Conservation (phyloP, 371 early-diverging fungal species). For the Lichtheimia corymbifera region DNA sequence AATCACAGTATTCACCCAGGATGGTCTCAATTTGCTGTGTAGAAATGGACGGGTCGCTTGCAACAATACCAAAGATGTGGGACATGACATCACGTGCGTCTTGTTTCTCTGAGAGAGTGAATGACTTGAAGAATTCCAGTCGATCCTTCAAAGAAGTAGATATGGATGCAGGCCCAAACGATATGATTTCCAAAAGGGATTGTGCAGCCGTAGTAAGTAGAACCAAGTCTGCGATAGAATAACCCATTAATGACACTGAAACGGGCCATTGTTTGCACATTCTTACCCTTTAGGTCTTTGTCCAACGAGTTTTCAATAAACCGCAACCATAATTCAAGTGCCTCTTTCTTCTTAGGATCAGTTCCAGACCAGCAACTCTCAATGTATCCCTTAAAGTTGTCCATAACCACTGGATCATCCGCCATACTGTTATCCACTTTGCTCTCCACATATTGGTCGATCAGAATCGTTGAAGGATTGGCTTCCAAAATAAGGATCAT, state of each 20-base stretch:
- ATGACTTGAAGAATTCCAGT: slow-evolving; percentile 65
- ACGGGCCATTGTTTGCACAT: slow-evolving; percentile 1
- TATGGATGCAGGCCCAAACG: slow-evolving; percentile 68
- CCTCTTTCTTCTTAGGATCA: slow-evolving; percentile 34
- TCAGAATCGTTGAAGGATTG: slow-evolving; percentile 46
- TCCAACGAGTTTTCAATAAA: slow-evolving; percentile 60
- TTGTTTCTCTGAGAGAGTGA: slow-evolving; percentile 58
- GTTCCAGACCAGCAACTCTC: slow-evolving; percentile 43
- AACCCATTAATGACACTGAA: neutral
- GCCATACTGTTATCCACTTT: slow-evolving; percentile 59
- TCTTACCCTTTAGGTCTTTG: slow-evolving; percentile 36
- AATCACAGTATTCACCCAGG: slow-evolving; percentile 40
- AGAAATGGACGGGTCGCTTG: slow-evolving; percentile 52
- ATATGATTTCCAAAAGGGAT: slow-evolving; percentile 74
- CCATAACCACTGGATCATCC: slow-evolving; percentile 40
- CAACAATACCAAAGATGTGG: slow-evolving; percentile 75
- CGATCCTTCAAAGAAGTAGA: slow-evolving; percentile 58
- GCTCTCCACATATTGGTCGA: slow-evolving; percentile 56
- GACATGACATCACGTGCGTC: slow-evolving; percentile 71
- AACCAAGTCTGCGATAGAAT: slow-evolving; percentile 44
- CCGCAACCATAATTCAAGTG: slow-evolving; percentile 50
- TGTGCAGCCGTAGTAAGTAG: slow-evolving; percentile 67
- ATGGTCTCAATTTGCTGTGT: slow-evolving; percentile 40
- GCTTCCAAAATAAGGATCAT: slow-evolving; percentile 58
- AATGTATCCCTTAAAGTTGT: slow-evolving; percentile 41